phyloP scores from a whole-genome alignment of 2,329 filamentous ascomycete genomes.

The Mollisiaceae sp. region DNA sequence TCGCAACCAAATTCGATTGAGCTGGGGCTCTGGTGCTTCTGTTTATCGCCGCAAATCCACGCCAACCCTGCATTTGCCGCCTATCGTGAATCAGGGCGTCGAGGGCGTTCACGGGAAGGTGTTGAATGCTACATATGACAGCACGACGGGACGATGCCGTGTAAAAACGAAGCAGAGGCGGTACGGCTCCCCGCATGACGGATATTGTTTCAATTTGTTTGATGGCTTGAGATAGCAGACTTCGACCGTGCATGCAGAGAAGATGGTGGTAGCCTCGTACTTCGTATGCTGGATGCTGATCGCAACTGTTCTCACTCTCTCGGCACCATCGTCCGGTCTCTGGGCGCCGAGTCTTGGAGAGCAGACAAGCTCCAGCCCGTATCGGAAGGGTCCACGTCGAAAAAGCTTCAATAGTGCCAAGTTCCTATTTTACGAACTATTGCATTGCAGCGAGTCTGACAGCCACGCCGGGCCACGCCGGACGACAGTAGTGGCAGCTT shows the following conservation, averaged over 20 bases:
- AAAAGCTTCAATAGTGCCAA: slow-evolving; percentile 6
- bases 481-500: neutral
- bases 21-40: too few relatives aligned
- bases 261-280: neutral
- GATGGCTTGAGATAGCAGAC: neutral
- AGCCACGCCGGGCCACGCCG: neutral
- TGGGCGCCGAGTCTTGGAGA: too few relatives aligned
- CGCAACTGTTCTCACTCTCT: too few relatives aligned
- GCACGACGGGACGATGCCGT: neutral
- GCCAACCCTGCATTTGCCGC: neutral
- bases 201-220: neutral
- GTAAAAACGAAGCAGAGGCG: neutral
- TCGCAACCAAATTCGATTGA: neutral
- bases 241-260: neutral
- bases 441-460: neutral
- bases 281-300: too few relatives aligned
- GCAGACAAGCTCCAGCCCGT: neutral
- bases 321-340: too few relatives aligned
- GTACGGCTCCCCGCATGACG: neutral
- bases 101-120: neutral
- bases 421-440: neutral
- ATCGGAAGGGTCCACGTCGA: neutral
- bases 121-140: neutral
- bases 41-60: neutral
- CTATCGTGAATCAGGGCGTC: neutral